Evolutionary conservation across 2,329 filamentous ascomycete species (phyloP), one percentile per base, ranked within the genome.

Genomic region (Xylariaceae sp.): DNA sequence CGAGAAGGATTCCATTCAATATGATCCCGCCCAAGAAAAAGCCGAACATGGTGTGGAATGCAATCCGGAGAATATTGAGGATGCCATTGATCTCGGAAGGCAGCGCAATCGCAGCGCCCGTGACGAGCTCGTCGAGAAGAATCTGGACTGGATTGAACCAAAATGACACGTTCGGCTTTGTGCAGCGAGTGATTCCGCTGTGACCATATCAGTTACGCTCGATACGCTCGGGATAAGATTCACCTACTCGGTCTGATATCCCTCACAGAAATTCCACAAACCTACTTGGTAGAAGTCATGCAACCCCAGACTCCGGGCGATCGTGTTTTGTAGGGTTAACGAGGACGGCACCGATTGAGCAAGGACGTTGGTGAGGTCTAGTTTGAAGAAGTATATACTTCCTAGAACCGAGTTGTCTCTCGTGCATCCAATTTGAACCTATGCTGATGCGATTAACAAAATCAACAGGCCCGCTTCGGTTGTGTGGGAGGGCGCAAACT

Each of bases 281-380:
- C 91, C 91, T 31, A 95, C 88, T 65, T 91, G 88, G 72, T 96
- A 96, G 73, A 95, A 96, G 71, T 96, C 92, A 69, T 95, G 90
- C 47, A 96, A 78, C 32, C 91, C 92, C 51, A 96, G 77, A 27
- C 87, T 89, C 50, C 89, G 85, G 3, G 91, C 90, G 61, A 96
- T 91, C 45, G 85, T 90, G 75, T 95, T 95, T 71, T 95, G 87
- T 45, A 96, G 78, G 6, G 62, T 64, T 29, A 79, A 73, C 7
- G 84, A 83, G 68, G 91, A 87, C 42, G 87, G 86, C 12, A 89
- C 80, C 4, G 81, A 83, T 35, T 83, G 75, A 0, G 88, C 87
- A 54, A 96, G 86, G 68, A 96, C 87, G 65, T 95, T 81, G 62
- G 88, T 82, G 47, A 96, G 80, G 71, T 95, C 81, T 65, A 96